Percentiles rank a stretch among this genome's conserved stretches.
These are phyloP conservation scores for Agaricus subrufescens DNA, from an alignment of 768 basidiomycete genomes.

Conservation along the genomic window DNA sequence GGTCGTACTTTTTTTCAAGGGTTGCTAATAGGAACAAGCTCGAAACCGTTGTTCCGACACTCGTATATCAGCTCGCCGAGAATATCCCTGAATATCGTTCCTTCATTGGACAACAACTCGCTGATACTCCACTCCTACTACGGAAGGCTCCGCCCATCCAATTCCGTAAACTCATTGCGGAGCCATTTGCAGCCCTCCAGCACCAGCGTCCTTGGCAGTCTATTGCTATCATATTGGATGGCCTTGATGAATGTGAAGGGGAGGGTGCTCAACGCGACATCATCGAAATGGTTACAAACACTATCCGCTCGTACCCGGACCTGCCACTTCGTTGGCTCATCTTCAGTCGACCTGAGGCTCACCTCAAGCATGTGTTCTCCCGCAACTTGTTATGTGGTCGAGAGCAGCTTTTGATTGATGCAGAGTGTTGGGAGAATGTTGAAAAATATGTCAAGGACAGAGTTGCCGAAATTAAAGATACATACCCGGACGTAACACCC, in stretches of 20 bases:
- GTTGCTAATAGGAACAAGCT: neutral
- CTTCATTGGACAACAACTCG: neutral
- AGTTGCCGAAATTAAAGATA: too few species aligned
- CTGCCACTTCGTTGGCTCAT: too few species aligned
- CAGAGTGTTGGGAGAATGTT: too few species aligned
- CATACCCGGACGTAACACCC: too few species aligned
- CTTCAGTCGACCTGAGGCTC: too few species aligned
- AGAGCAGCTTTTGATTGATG: too few species aligned
- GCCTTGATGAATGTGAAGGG: conserved; percentile 2
- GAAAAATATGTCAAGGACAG: too few species aligned
- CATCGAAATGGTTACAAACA: too few species aligned
- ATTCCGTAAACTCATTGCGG: neutral
- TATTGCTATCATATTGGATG: neutral
- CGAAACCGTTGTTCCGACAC: neutral
- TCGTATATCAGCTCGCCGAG: neutral
- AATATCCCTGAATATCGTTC: neutral
- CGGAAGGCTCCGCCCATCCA: neutral
- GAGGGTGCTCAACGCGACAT: neutral
- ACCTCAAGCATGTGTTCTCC: too few species aligned
- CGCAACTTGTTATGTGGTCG: too few species aligned
- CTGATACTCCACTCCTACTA: neutral
- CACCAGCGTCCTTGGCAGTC: neutral
- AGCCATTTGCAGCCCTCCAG: neutral
- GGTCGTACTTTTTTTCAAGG: neutral
- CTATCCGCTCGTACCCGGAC: too few species aligned